Conservation (phyloP, 2,329 filamentous ascomycete species). For the Ciborinia camelliae region DNA sequence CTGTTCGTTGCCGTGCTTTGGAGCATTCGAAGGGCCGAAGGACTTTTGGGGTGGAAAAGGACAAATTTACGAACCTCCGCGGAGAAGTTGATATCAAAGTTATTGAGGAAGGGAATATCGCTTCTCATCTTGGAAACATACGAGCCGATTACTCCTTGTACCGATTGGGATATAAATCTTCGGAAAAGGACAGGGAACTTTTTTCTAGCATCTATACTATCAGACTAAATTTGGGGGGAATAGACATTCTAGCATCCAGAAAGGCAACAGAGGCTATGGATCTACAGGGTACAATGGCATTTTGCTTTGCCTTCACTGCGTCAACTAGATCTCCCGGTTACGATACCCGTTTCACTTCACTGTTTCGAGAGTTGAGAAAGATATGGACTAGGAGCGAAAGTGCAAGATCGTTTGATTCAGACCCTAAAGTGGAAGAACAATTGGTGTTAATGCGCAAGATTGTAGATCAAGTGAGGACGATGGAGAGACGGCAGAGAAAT, state of each 20-base stretch:
- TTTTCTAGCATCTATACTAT: background rate
- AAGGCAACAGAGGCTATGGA: background rate
- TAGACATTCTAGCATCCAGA: background rate
- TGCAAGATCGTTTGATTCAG: background rate
- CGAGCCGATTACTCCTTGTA: background rate
- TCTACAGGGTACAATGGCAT: background rate
- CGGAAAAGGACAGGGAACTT: background rate
- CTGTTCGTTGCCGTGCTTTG: background rate
- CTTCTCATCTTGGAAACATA: background rate
- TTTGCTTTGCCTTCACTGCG: background rate
- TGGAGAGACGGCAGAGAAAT: background rate
- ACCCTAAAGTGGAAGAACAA: background rate
- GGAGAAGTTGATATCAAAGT: background rate
- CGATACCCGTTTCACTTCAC: background rate
- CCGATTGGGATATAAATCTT: background rate
- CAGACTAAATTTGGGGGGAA: accelerated
- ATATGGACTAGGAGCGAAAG: background rate
- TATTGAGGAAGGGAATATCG: background rate
- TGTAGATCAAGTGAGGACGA: background rate
- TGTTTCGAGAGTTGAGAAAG: background rate
- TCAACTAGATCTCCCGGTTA: background rate
- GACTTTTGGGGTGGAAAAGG: no score
- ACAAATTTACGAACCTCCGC: background rate
- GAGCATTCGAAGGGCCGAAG: background rate
- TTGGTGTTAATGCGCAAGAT: background rate